phyloP scores from a whole-genome alignment of 192 early-diverging fungal genomes.

The Spizellomyces sp. region DNA sequence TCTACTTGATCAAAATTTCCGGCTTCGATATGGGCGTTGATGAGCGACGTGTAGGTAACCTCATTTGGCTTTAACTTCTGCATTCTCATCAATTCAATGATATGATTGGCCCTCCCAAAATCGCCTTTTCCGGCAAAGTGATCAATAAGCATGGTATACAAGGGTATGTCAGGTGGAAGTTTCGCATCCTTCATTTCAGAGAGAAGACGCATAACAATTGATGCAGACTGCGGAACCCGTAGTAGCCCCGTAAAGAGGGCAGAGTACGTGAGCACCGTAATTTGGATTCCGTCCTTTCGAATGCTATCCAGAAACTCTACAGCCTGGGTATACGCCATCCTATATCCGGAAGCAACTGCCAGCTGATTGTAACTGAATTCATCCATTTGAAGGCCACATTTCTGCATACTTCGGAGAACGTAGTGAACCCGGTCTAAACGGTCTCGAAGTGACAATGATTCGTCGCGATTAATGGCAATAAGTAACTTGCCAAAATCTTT shows the following conservation, averaged over 20 bases:
- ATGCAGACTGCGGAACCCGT: neutral
- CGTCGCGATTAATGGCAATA: neutral
- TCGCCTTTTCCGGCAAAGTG: neutral
- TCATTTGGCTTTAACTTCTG: neutral
- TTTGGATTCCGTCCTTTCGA: neutral
- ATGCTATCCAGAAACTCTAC: neutral
- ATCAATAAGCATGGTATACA: neutral
- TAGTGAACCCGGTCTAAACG: neutral
- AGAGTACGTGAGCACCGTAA: neutral
- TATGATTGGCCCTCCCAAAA: neutral
- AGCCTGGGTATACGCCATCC: neutral
- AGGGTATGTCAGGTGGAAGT: neutral
- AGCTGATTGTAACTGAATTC: neutral
- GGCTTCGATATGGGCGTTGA: neutral
- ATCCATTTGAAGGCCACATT: no score
- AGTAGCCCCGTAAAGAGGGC: neutral
- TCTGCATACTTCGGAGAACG: neutral
- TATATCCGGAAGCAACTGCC: neutral
- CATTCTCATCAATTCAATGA: neutral
- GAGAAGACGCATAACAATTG: neutral
- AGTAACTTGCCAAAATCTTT: no score
- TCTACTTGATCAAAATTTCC: neutral
- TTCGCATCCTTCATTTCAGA: neutral
- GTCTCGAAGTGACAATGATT: neutral
- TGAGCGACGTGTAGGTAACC: slow-evolving; percentile 6